Percentiles rank a stretch among this genome's conserved stretches.
Evolutionary conservation across 2,329 filamentous ascomycete genomes (phyloP).

Genomic region (Ophiobolus disseminans): DNA sequence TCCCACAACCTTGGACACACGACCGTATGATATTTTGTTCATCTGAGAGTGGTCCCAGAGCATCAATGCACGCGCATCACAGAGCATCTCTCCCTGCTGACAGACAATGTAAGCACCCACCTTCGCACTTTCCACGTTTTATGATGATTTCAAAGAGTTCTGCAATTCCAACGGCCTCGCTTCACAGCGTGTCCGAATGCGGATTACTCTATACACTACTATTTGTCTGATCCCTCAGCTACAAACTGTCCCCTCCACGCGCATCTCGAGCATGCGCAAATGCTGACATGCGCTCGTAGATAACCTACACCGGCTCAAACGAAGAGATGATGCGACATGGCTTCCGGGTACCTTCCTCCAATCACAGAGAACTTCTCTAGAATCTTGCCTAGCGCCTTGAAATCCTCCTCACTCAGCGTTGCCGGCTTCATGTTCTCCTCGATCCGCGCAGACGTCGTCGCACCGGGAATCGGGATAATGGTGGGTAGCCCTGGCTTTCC

Average conservation of each 20-base stretch:
- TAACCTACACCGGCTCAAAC: conserved; percentile 2
- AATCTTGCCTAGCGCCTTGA: conserved; percentile 61
- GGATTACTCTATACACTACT: conserved; percentile 57
- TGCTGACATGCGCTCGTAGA: conserved; percentile 18
- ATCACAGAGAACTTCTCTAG: conserved; percentile 54
- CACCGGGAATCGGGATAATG: conserved; percentile 72
- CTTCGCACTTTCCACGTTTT: neutral
- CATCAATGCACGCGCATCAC: no score
- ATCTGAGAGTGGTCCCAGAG: no score
- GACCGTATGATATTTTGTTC: neutral
- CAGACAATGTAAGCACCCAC: conserved; percentile 17
- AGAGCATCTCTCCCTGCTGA: conserved; percentile 1
- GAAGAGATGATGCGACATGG: conserved; percentile 12
- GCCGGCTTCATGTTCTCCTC: conserved; percentile 69
- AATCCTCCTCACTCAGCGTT: conserved; percentile 54
- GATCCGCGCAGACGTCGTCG: conserved; percentile 63
- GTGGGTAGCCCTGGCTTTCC: conserved; percentile 60
- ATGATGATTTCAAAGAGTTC: conserved; percentile 59
- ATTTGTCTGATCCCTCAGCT: conserved; percentile 52
- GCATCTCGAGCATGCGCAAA: neutral
- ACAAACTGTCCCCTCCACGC: neutral
- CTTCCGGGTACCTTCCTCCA: conserved; percentile 51
- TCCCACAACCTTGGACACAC: neutral
- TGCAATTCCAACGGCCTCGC: conserved; percentile 57
- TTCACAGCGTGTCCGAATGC: conserved; percentile 48